Percentiles rank a stretch among this genome's conserved stretches.
phyloP scores from a whole-genome alignment of 2,329 filamentous ascomycete genomes.

The Xylariaceae sp. region DNA sequence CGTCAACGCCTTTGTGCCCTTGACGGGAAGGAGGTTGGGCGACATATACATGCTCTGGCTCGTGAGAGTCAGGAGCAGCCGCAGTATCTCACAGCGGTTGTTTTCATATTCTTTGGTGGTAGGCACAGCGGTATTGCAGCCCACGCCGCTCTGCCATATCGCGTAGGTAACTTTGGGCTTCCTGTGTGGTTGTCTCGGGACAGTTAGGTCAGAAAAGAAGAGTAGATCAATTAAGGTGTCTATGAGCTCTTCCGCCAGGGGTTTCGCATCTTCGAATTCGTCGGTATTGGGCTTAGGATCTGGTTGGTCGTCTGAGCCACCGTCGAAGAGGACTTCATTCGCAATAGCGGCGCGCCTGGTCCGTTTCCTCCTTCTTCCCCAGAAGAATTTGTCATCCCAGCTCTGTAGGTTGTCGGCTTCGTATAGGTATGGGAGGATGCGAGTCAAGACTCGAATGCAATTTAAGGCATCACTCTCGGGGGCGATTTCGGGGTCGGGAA shows the following conservation, averaged over 20 bases:
- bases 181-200: conserved; percentile 66
- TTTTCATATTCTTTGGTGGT: conserved; percentile 90
- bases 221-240: conserved; percentile 85
- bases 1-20: conserved; percentile 78
- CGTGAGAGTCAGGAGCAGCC: conserved; percentile 78
- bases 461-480: conserved; percentile 85
- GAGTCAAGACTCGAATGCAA: conserved; percentile 86
- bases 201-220: conserved; percentile 87
- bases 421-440: conserved; percentile 86
- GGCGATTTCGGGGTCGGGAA: conserved; percentile 80
- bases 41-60: conserved; percentile 94
- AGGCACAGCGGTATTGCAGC: conserved; percentile 83
- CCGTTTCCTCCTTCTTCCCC: conserved; percentile 69
- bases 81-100: conserved; percentile 85
- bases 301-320: conserved; percentile 54
- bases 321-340: conserved; percentile 81
- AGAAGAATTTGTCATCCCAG: conserved; percentile 96
- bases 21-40: conserved; percentile 71
- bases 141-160: conserved; percentile 97
- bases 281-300: conserved; percentile 45
- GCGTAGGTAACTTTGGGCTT: conserved; percentile 83
- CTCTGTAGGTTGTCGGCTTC: conserved; percentile 75
- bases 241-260: conserved; percentile 86
- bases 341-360: conserved; percentile 61
- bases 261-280: conserved; percentile 78